phyloP scores from a whole-genome alignment of 371 early-diverging fungal species.

The Umbelopsis sp. region DNA sequence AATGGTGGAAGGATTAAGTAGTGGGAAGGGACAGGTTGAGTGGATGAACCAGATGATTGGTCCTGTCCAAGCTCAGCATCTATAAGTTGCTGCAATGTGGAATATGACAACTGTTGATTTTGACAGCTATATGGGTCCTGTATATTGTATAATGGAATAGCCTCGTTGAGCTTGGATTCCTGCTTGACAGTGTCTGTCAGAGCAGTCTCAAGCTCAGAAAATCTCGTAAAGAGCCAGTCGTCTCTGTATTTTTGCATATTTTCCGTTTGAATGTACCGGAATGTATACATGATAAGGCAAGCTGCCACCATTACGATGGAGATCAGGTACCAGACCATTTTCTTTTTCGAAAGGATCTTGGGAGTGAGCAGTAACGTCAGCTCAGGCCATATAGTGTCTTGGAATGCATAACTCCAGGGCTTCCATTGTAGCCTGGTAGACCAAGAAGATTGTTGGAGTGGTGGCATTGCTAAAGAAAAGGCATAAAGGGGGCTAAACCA shows the following conservation, averaged over 20 bases:
- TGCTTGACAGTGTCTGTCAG: neutral
- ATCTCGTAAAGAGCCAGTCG: neutral
- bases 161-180: neutral
- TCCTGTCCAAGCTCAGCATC: neutral
- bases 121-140: neutral
- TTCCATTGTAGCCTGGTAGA: too few species aligned
- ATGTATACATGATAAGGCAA: too few species aligned
- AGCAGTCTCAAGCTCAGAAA: neutral
- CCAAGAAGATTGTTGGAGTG: too few species aligned
- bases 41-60: neutral
- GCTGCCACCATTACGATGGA: too few species aligned
- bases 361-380: too few species aligned
- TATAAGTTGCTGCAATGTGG: neutral
- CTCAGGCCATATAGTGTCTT: too few species aligned
- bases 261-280: too few species aligned
- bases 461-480: too few species aligned
- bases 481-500: too few species aligned
- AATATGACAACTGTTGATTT: neutral
- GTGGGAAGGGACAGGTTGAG: neutral
- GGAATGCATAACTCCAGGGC: too few species aligned
- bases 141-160: neutral
- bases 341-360: too few species aligned
- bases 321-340: too few species aligned
- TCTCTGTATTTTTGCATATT: neutral
- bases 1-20: neutral